A percentile compares a stretch with the other conserved stretches of the same genome.
phyloP scores from a whole-genome alignment of 768 basidiomycete species.

The Auricularia sp. region DNA sequence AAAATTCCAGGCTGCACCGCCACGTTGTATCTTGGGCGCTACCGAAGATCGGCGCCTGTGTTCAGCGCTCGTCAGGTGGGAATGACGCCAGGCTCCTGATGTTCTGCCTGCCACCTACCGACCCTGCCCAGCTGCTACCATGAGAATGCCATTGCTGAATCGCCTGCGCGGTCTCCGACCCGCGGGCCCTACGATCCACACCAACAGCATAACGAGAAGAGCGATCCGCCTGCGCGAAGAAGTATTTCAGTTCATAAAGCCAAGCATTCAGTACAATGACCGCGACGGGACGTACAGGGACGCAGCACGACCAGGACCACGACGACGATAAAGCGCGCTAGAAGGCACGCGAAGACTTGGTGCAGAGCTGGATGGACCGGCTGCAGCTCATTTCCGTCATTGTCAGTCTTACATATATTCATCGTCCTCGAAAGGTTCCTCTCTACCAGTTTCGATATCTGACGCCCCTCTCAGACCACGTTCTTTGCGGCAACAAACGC shows the following conservation, averaged over 20 bases:
- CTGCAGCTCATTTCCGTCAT: slow-evolving; percentile 52
- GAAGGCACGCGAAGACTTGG: slow-evolving; percentile 38
- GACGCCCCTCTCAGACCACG: slow-evolving; percentile 34
- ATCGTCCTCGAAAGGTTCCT: neutral
- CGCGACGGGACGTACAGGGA: slow-evolving; percentile 18
- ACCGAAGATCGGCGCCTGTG: too few species aligned
- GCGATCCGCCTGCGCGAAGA: neutral
- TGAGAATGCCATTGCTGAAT: too few species aligned
- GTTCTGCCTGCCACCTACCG: too few species aligned
- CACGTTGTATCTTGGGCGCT: too few species aligned
- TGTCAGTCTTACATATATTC: slow-evolving; percentile 24
- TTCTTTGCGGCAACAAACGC: slow-evolving; percentile 55
- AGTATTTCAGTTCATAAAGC: neutral
- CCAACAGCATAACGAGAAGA: neutral
- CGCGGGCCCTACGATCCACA: neutral
- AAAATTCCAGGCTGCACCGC: too few species aligned
- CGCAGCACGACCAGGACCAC: slow-evolving; percentile 41
- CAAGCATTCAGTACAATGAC: too few species aligned
- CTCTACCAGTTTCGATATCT: neutral
- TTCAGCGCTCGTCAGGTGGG: too few species aligned
- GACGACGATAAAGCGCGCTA: slow-evolving; percentile 36
- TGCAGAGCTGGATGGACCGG: slow-evolving; percentile 55
- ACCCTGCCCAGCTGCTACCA: too few species aligned
- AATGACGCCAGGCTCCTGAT: too few species aligned
- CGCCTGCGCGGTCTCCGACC: neutral